phyloP scores from a whole-genome alignment of 306 rosid species.

The Quercus robur region DNA sequence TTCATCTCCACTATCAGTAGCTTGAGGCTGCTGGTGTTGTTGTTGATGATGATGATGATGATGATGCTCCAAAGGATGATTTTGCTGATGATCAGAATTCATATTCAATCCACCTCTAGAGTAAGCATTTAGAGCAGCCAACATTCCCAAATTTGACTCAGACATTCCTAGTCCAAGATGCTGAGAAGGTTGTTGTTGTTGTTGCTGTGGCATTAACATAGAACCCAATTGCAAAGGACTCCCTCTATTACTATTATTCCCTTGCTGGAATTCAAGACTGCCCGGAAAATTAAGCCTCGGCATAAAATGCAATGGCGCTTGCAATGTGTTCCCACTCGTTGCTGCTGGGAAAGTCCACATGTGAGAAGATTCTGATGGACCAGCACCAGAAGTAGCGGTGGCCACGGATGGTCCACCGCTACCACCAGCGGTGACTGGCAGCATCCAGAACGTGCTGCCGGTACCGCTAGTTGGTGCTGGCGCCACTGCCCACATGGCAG shows the following conservation, averaged over 20 bases:
- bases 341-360: slow-evolving; percentile 76
- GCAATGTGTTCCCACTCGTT: slow-evolving; percentile 36
- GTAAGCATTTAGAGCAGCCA: slow-evolving; percentile 82
- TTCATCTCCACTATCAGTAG: slow-evolving; percentile 66
- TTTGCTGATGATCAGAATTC: slow-evolving; percentile 53
- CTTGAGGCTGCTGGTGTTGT: slow-evolving; percentile 35
- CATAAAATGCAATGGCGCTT: slow-evolving; percentile 68
- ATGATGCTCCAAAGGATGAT: slow-evolving; percentile 52
- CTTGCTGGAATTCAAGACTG: slow-evolving; percentile 51
- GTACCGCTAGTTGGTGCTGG: slow-evolving; percentile 47
- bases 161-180: slow-evolving; percentile 66
- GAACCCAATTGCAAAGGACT: slow-evolving; percentile 72
- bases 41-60: slow-evolving; percentile 37
- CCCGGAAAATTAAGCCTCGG: slow-evolving; percentile 62
- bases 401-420: slow-evolving; percentile 22
- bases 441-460: slow-evolving; percentile 87
- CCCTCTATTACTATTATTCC: slow-evolving; percentile 20
- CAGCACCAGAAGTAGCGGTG: slow-evolving; percentile 14
- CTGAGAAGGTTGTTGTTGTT: slow-evolving; percentile 54
- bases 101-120: slow-evolving; percentile 61
- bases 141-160: slow-evolving; percentile 85
- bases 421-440: slow-evolving; percentile 49
- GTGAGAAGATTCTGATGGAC: slow-evolving; percentile 52
- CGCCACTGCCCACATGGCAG: slow-evolving; percentile 88
- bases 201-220: slow-evolving; percentile 63